Evolutionary conservation across 2,329 filamentous ascomycete species (phyloP).

Genomic region (Cytospora piceae): DNA sequence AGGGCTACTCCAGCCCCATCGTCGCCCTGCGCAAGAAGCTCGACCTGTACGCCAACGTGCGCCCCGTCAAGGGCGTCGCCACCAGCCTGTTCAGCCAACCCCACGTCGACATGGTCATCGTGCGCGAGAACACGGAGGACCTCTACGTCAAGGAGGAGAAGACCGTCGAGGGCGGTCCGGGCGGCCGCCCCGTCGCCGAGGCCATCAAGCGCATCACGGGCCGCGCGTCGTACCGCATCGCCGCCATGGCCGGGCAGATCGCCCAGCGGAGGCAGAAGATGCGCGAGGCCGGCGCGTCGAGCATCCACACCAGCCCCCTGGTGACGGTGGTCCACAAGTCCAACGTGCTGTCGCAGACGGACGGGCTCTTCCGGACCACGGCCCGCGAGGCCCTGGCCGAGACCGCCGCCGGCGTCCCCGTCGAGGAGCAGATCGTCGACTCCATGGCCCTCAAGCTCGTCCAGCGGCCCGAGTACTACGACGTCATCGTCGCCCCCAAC

Average conservation of each 20-base stretch:
- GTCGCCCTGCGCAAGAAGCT: slow-evolving; percentile 95
- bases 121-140: slow-evolving; percentile 98
- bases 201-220: slow-evolving; percentile 97
- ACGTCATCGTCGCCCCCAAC: slow-evolving; percentile 97
- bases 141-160: slow-evolving; percentile 97
- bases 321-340: slow-evolving; percentile 99
- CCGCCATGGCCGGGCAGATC: slow-evolving; percentile 92
- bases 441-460: slow-evolving; percentile 99
- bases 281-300: slow-evolving; percentile 61
- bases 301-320: slow-evolving; percentile 70
- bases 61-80: slow-evolving; percentile 84
- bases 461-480: slow-evolving; percentile 91
- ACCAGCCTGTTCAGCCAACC: slow-evolving; percentile 63
- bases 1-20: slow-evolving; percentile 95
- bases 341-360: slow-evolving; percentile 95
- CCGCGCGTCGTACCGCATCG: slow-evolving; percentile 82
- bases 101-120: slow-evolving; percentile 87
- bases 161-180: slow-evolving; percentile 73
- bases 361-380: slow-evolving; percentile 89
- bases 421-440: slow-evolving; percentile 99
- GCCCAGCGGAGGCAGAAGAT: slow-evolving; percentile 84
- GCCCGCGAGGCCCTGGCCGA: slow-evolving; percentile 73
- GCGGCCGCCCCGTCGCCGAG: slow-evolving; percentile 82
- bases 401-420: slow-evolving; percentile 56
- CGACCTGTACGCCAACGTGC: slow-evolving; percentile 95